phyloP scores from a whole-genome alignment of 768 basidiomycete species.

The Termitomyces bulborhizus region DNA sequence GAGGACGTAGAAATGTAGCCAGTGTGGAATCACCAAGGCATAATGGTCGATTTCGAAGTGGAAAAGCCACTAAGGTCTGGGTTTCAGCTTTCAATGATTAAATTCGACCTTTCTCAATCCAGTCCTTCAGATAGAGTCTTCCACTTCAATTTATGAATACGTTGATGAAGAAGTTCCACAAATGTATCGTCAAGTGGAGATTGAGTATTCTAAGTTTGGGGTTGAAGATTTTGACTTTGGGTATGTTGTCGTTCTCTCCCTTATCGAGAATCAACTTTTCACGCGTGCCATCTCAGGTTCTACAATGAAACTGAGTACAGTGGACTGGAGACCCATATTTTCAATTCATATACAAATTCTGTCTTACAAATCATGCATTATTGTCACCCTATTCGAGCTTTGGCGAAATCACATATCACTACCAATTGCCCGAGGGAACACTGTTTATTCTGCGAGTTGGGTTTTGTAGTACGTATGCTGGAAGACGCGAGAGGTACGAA shows the following conservation, averaged over 20 bases:
- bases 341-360: constrained; percentile 95
- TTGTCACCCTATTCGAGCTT: constrained; percentile 61
- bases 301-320: constrained; percentile 90
- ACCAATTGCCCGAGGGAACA: constrained; percentile 86
- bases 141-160: constrained; percentile 46
- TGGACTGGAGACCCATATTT: constrained; percentile 93
- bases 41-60: constrained; percentile 81
- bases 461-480: constrained; percentile 92
- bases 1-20: constrained; percentile 77
- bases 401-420: constrained; percentile 90
- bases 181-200: constrained; percentile 89
- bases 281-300: constrained; percentile 44
- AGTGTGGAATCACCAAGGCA: constrained; percentile 43
- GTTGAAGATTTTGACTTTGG: constrained; percentile 99
- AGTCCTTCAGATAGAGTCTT: constrained; percentile 40
- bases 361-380: constrained; percentile 90
- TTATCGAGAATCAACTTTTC: not conserved
- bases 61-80: constrained; percentile 47
- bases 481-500: constrained; percentile 93
- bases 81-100: constrained; percentile 20
- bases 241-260: constrained; percentile 32
- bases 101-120: not conserved
- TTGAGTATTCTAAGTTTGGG: constrained; percentile 97
- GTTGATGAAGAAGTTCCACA: constrained; percentile 61
- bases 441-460: constrained; percentile 91